phyloP scores from a whole-genome alignment of 2,329 filamentous ascomycete species.

The Teratosphaeria viscida region DNA sequence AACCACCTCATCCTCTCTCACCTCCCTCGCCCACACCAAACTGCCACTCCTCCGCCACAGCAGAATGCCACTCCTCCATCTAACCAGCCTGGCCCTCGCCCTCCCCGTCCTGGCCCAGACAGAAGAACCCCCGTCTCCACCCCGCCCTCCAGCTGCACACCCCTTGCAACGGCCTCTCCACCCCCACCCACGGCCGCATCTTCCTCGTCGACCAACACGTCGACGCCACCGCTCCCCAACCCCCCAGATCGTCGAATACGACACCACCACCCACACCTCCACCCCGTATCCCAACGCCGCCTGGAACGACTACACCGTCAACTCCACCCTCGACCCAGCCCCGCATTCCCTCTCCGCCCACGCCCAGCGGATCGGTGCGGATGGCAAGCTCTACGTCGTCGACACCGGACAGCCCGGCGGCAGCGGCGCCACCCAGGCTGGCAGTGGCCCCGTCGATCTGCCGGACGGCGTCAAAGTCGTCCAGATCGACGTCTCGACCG shows the following conservation, averaged over 20 bases:
- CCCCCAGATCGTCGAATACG: slow-evolving; percentile 21
- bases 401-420: slow-evolving; percentile 22
- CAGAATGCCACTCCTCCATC: not conserved
- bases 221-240: slow-evolving; percentile 22
- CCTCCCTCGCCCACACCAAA: not conserved
- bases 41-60: not conserved
- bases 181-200: slow-evolving; percentile 20
- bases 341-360: slow-evolving; percentile 20
- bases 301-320: slow-evolving; percentile 23
- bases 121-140: slow-evolving; percentile 1
- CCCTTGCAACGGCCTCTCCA: slow-evolving; percentile 18
- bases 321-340: slow-evolving; percentile 13
- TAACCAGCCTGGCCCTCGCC: not conserved
- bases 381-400: slow-evolving; percentile 25
- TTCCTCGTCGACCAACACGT: slow-evolving; percentile 23
- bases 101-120: not conserved
- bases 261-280: slow-evolving; percentile 13
- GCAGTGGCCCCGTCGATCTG: slow-evolving; percentile 14
- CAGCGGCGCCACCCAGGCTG: slow-evolving; percentile 5
- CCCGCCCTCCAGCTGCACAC: not conserved
- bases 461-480: slow-evolving; percentile 27
- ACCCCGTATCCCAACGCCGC: slow-evolving; percentile 19
- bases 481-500: slow-evolving; percentile 23
- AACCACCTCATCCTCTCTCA: not conserved
- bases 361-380: slow-evolving; percentile 23